phyloP scores from a whole-genome alignment of 768 basidiomycete genomes.

The Rhodotorula paludigena region DNA sequence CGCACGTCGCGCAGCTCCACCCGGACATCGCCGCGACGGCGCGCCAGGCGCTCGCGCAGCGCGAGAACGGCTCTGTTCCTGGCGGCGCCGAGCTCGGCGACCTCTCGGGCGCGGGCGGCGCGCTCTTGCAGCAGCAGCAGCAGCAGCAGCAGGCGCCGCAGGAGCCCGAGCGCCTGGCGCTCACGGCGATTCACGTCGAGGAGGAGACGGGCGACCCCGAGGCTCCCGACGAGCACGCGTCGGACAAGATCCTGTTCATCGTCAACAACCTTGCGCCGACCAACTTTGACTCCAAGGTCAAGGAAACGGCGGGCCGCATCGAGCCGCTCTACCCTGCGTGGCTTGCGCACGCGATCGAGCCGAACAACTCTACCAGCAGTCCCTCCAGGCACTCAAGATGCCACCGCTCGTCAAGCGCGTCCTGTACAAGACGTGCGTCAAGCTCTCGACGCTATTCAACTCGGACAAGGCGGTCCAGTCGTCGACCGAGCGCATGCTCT shows the following conservation, averaged over 20 bases:
- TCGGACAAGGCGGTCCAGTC: constrained; percentile 83
- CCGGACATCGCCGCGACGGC: constrained; percentile 57
- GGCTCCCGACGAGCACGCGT: constrained; percentile 74
- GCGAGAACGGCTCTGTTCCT: constrained; percentile 40
- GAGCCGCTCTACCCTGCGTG: constrained; percentile 78
- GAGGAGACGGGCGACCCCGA: constrained; percentile 58
- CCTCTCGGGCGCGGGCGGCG: neutral
- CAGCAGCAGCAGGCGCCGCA: constrained; percentile 27
- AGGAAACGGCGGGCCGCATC: constrained; percentile 79
- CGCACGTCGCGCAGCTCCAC: constrained; percentile 75
- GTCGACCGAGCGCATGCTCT: constrained; percentile 70
- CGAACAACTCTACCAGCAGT: constrained; percentile 96
- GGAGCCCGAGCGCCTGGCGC: constrained; percentile 56
- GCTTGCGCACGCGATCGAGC: constrained; percentile 96
- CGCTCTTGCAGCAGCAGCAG: too few species aligned
- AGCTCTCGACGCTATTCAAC: constrained; percentile 79
- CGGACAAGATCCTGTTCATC: constrained; percentile 93
- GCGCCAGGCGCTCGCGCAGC: constrained; percentile 33
- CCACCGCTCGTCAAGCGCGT: constrained; percentile 66
- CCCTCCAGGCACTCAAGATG: constrained; percentile 75
- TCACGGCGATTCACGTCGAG: constrained; percentile 74
- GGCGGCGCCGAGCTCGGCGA: constrained; percentile 41
- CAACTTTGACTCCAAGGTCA: constrained; percentile 82
- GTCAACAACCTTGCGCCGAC: constrained; percentile 93
- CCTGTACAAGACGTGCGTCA: constrained; percentile 87